Percentiles rank a stretch among this genome's conserved stretches.
phyloP scores from a whole-genome alignment of 2,329 filamentous ascomycete genomes.

The Teratosphaeria viscida region DNA sequence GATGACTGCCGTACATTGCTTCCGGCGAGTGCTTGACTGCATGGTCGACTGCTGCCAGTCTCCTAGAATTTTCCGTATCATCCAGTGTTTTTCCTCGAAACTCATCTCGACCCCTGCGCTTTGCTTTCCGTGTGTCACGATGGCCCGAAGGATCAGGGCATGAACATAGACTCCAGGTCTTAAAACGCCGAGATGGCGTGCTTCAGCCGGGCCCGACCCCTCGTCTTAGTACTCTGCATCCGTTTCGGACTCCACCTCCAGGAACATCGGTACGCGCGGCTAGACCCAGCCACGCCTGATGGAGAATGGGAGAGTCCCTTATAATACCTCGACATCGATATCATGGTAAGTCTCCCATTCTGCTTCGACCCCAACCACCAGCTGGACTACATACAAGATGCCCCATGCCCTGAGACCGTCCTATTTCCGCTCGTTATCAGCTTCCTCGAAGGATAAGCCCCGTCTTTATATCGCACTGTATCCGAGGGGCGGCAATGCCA shows the following conservation, averaged over 20 bases:
- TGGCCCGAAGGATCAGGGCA: too few species aligned
- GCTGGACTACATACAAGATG: neutral
- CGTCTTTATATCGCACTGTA: neutral
- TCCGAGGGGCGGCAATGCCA: neutral
- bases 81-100: too few species aligned
- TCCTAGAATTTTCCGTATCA: too few species aligned
- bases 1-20: too few species aligned
- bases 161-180: neutral
- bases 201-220: neutral
- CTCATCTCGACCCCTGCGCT: too few species aligned
- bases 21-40: too few species aligned
- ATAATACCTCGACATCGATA: neutral
- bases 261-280: neutral
- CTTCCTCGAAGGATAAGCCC: neutral
- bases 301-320: too few species aligned
- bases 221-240: neutral
- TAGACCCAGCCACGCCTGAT: neutral
- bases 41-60: too few species aligned
- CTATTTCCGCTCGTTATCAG: neutral
- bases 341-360: neutral
- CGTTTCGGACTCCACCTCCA: too few species aligned
- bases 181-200: neutral
- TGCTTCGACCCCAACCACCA: neutral
- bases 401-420: neutral
- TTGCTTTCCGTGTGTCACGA: too few species aligned